Evolutionary conservation across 257 asterid species (phyloP), one percentile per base, ranked within the genome.

Genomic region (Scutellaria minor): DNA sequence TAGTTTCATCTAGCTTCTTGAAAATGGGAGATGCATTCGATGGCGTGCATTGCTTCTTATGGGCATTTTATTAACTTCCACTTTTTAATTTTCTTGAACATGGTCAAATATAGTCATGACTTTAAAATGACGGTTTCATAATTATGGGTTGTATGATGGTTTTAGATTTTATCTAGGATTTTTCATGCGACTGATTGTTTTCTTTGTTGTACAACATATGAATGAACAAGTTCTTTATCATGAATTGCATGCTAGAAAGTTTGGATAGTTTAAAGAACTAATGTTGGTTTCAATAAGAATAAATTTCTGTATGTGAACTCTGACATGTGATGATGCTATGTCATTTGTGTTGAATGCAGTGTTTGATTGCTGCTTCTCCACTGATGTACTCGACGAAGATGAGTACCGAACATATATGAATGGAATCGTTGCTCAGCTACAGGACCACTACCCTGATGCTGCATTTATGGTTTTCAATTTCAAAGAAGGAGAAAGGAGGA

Each of bases 311-410:
- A 31, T 31, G 37, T 31, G 37, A 31, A 3, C 37, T 31, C 5
- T 31, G 37, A 31, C 37, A 31, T 31, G 37, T 31, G 37, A 4
- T 31, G 37, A 31, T 31, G 37, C 37, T 31, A 2, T 0, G 37
- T 31, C 18, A 24, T 59, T 72, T 76, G 24, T 54, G 69, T 72
- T 80, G 71, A 63, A 67, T 82, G 84, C 83, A 95, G 99, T 95
- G 79, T 95, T 95, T 64, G 99, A 95, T 82, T 92, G 98, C 83
- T 95, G 99, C 90, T 95, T 95, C 91, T 88, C 96, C 82, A 92
- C 94, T 7, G 93, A 87, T 31, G 92, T 92, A 65, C 86, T 95
- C 58, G 94, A 90, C 72, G 98, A 92, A 84, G 93, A 92, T 83
- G 98, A 90, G 81, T 95, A 88, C 78, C 85, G 88, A 75, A 80